Evolutionary conservation across 2,329 filamentous ascomycete genomes (phyloP), one percentile per base, ranked within the genome.

Genomic region (Calonectria pauciramosa): DNA sequence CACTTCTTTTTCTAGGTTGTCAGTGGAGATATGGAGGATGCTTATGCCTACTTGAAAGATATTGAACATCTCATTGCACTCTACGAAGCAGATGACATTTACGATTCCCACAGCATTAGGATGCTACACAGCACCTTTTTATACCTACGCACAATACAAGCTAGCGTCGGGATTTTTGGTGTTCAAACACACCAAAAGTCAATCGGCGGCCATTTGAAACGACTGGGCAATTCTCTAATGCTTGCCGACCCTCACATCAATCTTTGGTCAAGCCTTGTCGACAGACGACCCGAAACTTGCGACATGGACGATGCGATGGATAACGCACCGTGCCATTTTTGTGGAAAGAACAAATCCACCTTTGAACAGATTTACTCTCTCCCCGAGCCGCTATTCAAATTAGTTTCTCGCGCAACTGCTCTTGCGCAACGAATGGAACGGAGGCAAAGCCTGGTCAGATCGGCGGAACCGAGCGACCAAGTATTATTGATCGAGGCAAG

Each of bases 91-190:
- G 60, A 56, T 20, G 51, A 66, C 16, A 66, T 47, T 20, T 28
- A 65, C n/a, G 66, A 52, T 2, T 71, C 69, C 6, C 36, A 49
- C 2, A 63, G 60, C 1, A 56, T 66, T 1, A 49, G 60, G 18
- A 71, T 71, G 69, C n/a, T 71, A 11, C 69, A 71, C 14, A 71
- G 69, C 49, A 71, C 69, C 10, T 71, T 71, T 36, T 26, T 71
- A 38, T 71, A 71, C 34, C 36, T 71, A 23, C 69, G 69, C 4
- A 71, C 69, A 1, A 23, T 71, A 20, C 69, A 71, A 16, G 69
- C 69, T 1, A 71, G 69, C 18, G 60, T 71, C 2, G 69, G 69
- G 1, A 71, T 71, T 13, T 71, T 71, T 28, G 69, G 69, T 1
- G 30, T 34, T 5, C 49, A 66, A 30, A 28, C 69, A 7, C 36